phyloP scores from a whole-genome alignment of 1,284 basidiomycete species.

The Tremellales sp. region DNA sequence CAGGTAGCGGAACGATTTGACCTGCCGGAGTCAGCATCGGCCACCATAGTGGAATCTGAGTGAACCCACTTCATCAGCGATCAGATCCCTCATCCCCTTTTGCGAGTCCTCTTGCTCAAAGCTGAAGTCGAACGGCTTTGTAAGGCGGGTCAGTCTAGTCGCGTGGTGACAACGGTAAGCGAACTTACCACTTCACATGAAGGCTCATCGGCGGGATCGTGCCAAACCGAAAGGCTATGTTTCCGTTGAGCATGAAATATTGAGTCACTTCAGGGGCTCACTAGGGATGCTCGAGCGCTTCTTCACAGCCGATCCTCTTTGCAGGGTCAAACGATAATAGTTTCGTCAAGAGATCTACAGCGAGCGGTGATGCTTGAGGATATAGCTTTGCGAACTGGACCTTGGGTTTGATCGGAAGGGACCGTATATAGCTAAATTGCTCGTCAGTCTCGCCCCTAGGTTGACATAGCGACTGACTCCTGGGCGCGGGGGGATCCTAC shows the following conservation, averaged over 20 bases:
- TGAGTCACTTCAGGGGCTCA: constrained; percentile 16
- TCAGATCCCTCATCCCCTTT: constrained; percentile 94
- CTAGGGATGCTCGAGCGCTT: constrained; percentile 93
- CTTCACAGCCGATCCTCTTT: constrained; percentile 90
- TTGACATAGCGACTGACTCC: constrained; percentile 42
- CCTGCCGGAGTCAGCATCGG: constrained; percentile 1
- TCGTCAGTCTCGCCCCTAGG: background rate
- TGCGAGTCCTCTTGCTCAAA: constrained; percentile 96
- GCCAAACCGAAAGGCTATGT: constrained; percentile 72
- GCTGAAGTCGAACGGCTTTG: constrained; percentile 89
- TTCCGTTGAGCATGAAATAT: too few relatives aligned
- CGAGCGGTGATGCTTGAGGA: constrained; percentile 87
- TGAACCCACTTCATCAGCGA: constrained; percentile 86
- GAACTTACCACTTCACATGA: constrained; percentile 62
- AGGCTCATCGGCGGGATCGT: constrained; percentile 89
- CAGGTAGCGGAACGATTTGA: constrained; percentile 40
- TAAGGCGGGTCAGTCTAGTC: constrained; percentile 8
- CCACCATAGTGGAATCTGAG: constrained; percentile 31
- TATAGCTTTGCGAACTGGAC: constrained; percentile 88
- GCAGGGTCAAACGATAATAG: constrained; percentile 96
- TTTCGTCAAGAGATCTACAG: constrained; percentile 85
- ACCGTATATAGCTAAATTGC: constrained; percentile 72
- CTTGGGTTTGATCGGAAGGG: constrained; percentile 90
- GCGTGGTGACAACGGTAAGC: constrained; percentile 23
- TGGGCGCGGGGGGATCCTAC: constrained; percentile 83